Base-by-base conservation (phyloP, 1,284 basidiomycete genomes). In the Sparassis latifolia region DNA sequence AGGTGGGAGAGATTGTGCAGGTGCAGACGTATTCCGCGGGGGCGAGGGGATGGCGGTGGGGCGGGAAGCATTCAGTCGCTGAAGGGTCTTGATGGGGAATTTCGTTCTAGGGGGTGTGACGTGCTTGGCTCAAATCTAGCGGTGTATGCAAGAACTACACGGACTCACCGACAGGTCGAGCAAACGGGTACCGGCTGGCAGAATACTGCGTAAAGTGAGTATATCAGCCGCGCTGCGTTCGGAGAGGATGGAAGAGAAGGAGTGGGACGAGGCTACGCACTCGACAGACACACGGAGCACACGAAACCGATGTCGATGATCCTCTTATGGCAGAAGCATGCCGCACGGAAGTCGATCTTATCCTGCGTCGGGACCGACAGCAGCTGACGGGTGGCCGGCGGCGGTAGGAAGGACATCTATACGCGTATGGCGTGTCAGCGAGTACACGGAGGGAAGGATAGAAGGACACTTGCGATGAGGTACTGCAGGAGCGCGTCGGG, bases 251-350 rank as follows among this genome's bases (percentile, higher is more conserved):
- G 20, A 20, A 20, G 20, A 20, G 20, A 20, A 37, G 35, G 35
- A 37, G 35, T 12, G 12, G 12, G 12, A 37, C 12, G 35, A 37
- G 12, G 12, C 12, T 37, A 37, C 12, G 3, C 61, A 96, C 93
- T 97, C 44, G 91, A 95, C 41, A 97, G 70, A 65, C 94, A 97
- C 35, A 97, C 92, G 20, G 92, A 96, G 69, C 97, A 99, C 29
- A 99, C 94, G 62, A 96, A 99, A 37, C 95, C 97, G 48, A 99
- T 82, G 63, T 99, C 96, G 38, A 99, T 84, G 44, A 97, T 96
- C 48, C 87, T 86, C 63, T 97, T 94, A 70, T 99, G 97, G 69
- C 97, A 99, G 73, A 99, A 99, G 67, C 97, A 99, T 4, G 95
- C 95, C 0, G 97, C 97, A 31, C 97, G 80, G 65, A 99, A 96